Percentiles rank a stretch among this genome's conserved stretches.
phyloP scores from a whole-genome alignment of 2,329 filamentous ascomycete species.

The Tolypocladium pustulatum region DNA sequence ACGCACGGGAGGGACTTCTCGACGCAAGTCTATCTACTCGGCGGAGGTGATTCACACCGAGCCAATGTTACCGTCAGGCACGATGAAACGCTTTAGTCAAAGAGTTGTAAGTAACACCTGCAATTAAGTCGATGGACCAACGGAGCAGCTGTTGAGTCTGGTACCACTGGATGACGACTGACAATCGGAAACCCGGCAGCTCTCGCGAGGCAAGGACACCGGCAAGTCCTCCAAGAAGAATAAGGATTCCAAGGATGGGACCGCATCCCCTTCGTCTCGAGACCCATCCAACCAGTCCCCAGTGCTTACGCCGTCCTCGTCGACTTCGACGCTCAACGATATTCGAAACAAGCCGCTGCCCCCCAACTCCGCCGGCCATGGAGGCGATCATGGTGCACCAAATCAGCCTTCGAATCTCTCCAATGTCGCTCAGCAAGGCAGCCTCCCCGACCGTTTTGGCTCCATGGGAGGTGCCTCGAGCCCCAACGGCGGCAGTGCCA shows the following conservation, averaged over 20 bases:
- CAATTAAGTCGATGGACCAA: constrained; percentile 14
- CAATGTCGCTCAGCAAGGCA: constrained; percentile 24
- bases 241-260: constrained; percentile 64
- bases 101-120: constrained; percentile 47
- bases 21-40: neutral
- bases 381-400: constrained; percentile 29
- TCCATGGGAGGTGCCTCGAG: constrained; percentile 21
- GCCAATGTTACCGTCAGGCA: neutral
- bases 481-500: constrained; percentile 23
- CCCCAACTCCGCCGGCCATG: constrained; percentile 36
- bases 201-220: constrained; percentile 79
- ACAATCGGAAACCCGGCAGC: constrained; percentile 39
- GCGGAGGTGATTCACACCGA: neutral
- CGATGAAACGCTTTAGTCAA: constrained; percentile 89
- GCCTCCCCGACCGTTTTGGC: constrained; percentile 31
- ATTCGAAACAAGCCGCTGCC: constrained; percentile 71
- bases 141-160: constrained; percentile 7
- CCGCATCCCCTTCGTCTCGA: constrained; percentile 62
- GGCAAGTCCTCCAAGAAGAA: constrained; percentile 76
- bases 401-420: constrained; percentile 29
- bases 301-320: constrained; percentile 72
- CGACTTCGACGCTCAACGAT: constrained; percentile 78
- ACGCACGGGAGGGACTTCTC: constrained; percentile 7
- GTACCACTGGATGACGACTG: neutral
- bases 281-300: constrained; percentile 48